Evolutionary conservation across 257 asterid species (phyloP).

Genomic region (Solanum corneliomulleri): DNA sequence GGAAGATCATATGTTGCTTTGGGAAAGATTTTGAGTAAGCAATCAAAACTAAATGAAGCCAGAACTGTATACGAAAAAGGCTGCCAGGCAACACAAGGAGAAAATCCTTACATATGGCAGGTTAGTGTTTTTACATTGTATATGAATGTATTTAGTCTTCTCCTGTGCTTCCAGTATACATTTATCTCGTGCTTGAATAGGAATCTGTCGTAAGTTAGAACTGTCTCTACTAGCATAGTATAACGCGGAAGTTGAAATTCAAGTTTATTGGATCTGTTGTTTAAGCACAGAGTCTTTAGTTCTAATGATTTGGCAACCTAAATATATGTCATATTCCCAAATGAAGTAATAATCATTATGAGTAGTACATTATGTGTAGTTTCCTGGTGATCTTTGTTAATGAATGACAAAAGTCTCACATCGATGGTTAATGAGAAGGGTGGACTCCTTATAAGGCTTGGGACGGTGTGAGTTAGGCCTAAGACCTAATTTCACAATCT

Average conservation of each 20-base stretch:
- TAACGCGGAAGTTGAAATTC: not conserved
- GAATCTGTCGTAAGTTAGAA: not conserved
- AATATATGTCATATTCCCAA: not conserved
- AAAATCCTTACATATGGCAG: slow-evolving; percentile 98
- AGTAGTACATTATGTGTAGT: not conserved
- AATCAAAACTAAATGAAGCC: slow-evolving; percentile 64
- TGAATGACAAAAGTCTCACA: too few relatives aligned
- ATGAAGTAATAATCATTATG: not conserved
- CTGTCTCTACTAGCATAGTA: not conserved
- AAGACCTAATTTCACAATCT: too few relatives aligned
- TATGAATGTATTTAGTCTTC: not conserved
- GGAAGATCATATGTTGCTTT: slow-evolving; percentile 93
- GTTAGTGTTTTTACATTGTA: slow-evolving; percentile 21
- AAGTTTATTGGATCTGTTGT: not conserved
- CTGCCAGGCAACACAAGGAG: slow-evolving; percentile 96
- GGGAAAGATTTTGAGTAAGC: slow-evolving; percentile 67
- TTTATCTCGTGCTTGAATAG: not conserved
- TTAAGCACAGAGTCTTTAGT: not conserved
- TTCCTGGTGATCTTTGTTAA: not conserved
- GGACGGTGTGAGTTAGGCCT: too few relatives aligned
- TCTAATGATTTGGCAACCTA: not conserved
- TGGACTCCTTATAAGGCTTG: too few relatives aligned
- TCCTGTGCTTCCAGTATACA: not conserved
- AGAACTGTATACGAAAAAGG: slow-evolving; percentile 87
- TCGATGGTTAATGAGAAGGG: too few relatives aligned